Base-by-base conservation (phyloP, 106 monocot species). In the Platanthera guangdongensis region DNA sequence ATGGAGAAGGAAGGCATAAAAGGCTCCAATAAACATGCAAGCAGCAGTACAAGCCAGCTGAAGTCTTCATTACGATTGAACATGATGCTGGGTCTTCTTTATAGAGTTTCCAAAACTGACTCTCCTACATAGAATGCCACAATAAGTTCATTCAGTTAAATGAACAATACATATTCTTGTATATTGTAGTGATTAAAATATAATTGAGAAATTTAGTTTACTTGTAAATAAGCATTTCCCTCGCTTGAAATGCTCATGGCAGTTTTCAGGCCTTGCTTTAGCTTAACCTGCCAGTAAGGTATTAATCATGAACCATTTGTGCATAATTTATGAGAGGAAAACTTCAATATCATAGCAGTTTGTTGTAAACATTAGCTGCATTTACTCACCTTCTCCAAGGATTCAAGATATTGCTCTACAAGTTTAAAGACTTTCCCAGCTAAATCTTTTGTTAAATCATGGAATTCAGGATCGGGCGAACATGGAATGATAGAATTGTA, bases 241-340 rank as follows among this genome's bases (percentile, higher is more conserved):
- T 94, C 89, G 51, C 86, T 93, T 46, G 96, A 97, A 78, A 97
- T 91, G 78, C 86, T 88, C 97, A 97, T 97, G 25, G 93, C 97
- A 78, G 53, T 82, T 82, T 88, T 97, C 71, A 97, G 77, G 57
- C 97, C 93, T 74, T 94, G 93, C 77, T 97, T 97, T 47, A 97
- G 81, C 71, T 97, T 97, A 72, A 97, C 97, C 97, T 97, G 62
- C 57, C 8, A 82, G 32, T 22, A 46, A 70, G 45, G 54, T 49
- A 9, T 68, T 3, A 28, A 79, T 9, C 6, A 54, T 57, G 21
- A 52, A 51, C 4, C 55, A 57, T 75, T 53, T 57, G 9, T 55
- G 74, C 72, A 75, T 16, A 39, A 75, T 39, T 45, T 14, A 76
- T 2, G 8, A 74, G 21, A 12, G 68, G 39, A 68, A 46, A 46